These are phyloP conservation scores for Fagus sylvatica DNA, from an alignment of 306 rosid species.

Conservation along the genomic window DNA sequence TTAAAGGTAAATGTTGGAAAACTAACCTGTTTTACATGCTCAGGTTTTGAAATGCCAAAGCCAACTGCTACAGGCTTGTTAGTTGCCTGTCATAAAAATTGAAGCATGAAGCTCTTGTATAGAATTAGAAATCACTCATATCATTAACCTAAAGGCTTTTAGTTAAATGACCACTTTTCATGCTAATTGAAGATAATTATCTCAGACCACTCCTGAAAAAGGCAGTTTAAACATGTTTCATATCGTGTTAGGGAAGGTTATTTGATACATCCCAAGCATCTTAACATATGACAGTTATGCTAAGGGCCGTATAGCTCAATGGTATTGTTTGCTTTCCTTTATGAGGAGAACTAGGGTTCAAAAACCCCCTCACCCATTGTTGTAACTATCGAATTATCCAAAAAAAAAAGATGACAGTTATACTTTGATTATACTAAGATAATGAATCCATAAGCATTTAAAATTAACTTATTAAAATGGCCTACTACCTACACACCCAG, in stretches of 20 bases:
- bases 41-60: slow-evolving; percentile 87
- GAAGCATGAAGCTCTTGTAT: neutral
- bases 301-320: too few species aligned
- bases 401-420: too few species aligned
- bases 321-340: too few species aligned
- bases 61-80: slow-evolving; percentile 94
- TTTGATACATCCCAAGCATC: neutral
- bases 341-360: too few species aligned
- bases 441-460: too few species aligned
- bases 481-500: neutral
- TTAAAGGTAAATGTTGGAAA: neutral
- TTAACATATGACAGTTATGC: neutral
- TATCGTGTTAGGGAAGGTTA: neutral
- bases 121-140: neutral
- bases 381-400: too few species aligned
- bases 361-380: too few species aligned
- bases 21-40: slow-evolving; percentile 82
- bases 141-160: neutral
- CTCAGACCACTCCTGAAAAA: neutral
- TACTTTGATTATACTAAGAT: too few species aligned
- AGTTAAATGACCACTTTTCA: neutral
- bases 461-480: too few species aligned
- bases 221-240: neutral
- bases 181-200: neutral
- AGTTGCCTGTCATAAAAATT: slow-evolving; percentile 53